Percentiles rank a stretch among this genome's conserved stretches.
Evolutionary conservation across 148 eudicot genomes (phyloP).

Genomic region (Vaccinium macrocarpon): DNA sequence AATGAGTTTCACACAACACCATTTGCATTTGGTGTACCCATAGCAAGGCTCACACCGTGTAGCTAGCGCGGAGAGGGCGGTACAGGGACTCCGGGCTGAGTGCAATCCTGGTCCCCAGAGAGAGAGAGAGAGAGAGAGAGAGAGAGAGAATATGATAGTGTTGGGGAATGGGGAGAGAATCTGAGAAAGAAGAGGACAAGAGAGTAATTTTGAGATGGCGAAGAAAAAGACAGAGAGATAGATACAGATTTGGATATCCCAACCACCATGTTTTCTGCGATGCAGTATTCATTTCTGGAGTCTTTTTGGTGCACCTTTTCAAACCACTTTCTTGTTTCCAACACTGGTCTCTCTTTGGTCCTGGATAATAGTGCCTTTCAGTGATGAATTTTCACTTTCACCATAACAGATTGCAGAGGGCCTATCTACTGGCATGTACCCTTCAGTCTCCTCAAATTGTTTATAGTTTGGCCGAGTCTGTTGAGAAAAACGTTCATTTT

Average conservation of each 20-base stretch:
- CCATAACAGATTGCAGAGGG: not conserved
- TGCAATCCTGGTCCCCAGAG: not conserved
- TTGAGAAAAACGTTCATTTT: not conserved
- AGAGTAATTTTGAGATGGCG: slow-evolving; percentile 5
- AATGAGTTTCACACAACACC: too few relatives aligned
- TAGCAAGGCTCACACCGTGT: too few relatives aligned
- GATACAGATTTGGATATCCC: not conserved
- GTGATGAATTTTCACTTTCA: not conserved
- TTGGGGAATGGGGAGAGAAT: not conserved
- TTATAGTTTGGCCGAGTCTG: not conserved
- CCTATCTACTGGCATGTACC: not conserved
- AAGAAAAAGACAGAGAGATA: not conserved
- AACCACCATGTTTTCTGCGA: not conserved
- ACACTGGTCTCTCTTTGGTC: not conserved
- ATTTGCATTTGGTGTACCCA: too few relatives aligned
- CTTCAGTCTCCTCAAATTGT: not conserved
- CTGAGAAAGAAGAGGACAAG: slow-evolving; percentile 10
- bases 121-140: not conserved
- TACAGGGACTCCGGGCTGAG: too few relatives aligned
- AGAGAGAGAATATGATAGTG: not conserved
- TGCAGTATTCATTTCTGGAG: not conserved
- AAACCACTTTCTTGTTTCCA: not conserved
- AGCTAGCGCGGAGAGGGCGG: too few relatives aligned
- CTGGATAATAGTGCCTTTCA: not conserved
- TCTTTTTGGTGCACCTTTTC: not conserved